Conservation (phyloP, 2,329 filamentous ascomycete genomes). For the Drechslera avenae region DNA sequence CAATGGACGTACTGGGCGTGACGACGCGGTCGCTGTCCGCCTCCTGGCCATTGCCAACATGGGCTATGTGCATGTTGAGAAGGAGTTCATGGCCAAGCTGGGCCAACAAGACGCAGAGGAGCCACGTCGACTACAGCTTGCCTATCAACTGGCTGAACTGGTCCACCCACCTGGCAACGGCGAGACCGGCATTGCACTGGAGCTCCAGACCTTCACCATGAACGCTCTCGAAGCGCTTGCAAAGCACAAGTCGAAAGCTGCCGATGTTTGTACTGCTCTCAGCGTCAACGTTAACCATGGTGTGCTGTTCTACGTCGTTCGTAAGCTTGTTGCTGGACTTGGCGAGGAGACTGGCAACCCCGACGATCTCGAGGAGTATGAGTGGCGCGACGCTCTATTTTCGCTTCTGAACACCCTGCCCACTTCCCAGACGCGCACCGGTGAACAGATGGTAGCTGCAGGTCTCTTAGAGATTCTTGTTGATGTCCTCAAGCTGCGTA, state of each 20-base stretch:
- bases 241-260: slow-evolving; percentile 73
- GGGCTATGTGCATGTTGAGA: slow-evolving; percentile 84
- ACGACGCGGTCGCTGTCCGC: slow-evolving; percentile 78
- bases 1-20: slow-evolving; percentile 67
- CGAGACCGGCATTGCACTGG: slow-evolving; percentile 69
- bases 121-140: slow-evolving; percentile 83
- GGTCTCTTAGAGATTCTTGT: slow-evolving; percentile 89
- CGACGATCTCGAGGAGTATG: slow-evolving; percentile 71
- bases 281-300: slow-evolving; percentile 97
- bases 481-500: slow-evolving; percentile 84
- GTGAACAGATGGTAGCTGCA: slow-evolving; percentile 82
- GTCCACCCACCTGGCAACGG: slow-evolving; percentile 81
- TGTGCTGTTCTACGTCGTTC: slow-evolving; percentile 87
- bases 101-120: slow-evolving; percentile 88
- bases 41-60: slow-evolving; percentile 88
- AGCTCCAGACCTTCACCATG: slow-evolving; percentile 82
- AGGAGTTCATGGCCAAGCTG: slow-evolving; percentile 82
- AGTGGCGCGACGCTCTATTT: slow-evolving; percentile 90
- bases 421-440: slow-evolving; percentile 71
- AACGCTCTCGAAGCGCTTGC: slow-evolving; percentile 84
- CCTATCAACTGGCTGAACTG: slow-evolving; percentile 89
- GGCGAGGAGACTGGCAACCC: slow-evolving; percentile 56
- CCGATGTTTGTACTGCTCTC: slow-evolving; percentile 86
- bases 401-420: slow-evolving; percentile 83
- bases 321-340: slow-evolving; percentile 87